phyloP scores from a whole-genome alignment of 345 rosid species.

The Eutrema japonicum region DNA sequence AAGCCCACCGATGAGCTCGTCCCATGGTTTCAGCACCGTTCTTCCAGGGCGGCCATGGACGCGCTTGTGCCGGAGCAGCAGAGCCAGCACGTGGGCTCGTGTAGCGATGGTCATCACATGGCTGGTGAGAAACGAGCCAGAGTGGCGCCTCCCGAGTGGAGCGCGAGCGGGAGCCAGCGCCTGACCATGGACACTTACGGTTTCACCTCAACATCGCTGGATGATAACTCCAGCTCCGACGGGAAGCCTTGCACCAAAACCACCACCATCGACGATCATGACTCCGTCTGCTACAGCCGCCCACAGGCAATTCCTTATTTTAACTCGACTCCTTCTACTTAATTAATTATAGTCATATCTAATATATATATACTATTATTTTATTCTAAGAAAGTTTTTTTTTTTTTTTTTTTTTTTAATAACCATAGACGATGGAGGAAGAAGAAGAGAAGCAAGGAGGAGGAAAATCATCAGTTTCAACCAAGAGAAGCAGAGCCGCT shows the following conservation, averaged over 20 bases:
- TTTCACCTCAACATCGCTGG: conserved; percentile 57
- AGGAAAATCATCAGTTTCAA: conserved; percentile 70
- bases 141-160: conserved; percentile 60
- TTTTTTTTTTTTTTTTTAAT: too few species aligned
- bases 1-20: conserved; percentile 49
- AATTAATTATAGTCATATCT: neutral
- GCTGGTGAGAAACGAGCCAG: conserved; percentile 58
- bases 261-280: conserved; percentile 74
- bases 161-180: conserved; percentile 67
- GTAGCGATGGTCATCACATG: conserved; percentile 51
- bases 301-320: conserved; percentile 49
- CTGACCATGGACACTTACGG: conserved; percentile 65
- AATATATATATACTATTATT: too few species aligned
- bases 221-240: conserved; percentile 27
- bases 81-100: conserved; percentile 52
- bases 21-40: conserved; percentile 58
- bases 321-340: neutral
- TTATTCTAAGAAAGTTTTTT: too few species aligned
- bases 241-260: conserved; percentile 42
- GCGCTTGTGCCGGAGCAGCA: conserved; percentile 67
- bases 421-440: conserved; percentile 41
- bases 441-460: conserved; percentile 52
- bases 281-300: conserved; percentile 71
- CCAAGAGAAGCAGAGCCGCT: conserved; percentile 89
- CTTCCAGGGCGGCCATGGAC: conserved; percentile 57